phyloP scores from a whole-genome alignment of 768 basidiomycete genomes.

The Tylopilus rubrobrunneus region DNA sequence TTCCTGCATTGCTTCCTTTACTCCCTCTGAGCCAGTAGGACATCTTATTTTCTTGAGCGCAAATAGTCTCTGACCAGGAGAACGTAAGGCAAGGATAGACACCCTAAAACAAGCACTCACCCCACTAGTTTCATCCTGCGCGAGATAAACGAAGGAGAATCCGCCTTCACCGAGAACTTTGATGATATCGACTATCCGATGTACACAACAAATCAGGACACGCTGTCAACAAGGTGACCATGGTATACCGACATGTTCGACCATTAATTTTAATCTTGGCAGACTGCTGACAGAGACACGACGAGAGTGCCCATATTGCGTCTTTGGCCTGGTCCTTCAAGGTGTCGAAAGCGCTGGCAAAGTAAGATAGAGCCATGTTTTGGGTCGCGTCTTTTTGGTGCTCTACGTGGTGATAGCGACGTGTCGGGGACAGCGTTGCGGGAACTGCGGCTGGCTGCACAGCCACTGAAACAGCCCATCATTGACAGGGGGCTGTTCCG shows the following conservation, averaged over 20 bases:
- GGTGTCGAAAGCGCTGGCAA: constrained; percentile 46
- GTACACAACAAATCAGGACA: background rate
- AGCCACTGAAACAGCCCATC: background rate
- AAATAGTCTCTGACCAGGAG: constrained; percentile 65
- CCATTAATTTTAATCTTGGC: constrained; percentile 95
- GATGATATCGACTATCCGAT: constrained; percentile 69
- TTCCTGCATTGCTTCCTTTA: constrained; percentile 86
- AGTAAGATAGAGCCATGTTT: constrained; percentile 30
- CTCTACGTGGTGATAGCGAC: too few relatives aligned
- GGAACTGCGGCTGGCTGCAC: background rate
- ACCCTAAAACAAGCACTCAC: constrained; percentile 39
- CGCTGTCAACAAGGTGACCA: background rate
- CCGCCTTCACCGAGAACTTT: constrained; percentile 96
- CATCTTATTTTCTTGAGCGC: constrained; percentile 97
- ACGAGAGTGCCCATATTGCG: constrained; percentile 75
- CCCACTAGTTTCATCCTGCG: constrained; percentile 81
- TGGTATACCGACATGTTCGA: constrained; percentile 72
- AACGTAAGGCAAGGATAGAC: background rate
- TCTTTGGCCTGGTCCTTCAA: constrained; percentile 77
- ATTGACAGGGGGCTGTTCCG: too few relatives aligned
- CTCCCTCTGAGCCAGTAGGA: constrained; percentile 82
- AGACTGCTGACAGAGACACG: constrained; percentile 75
- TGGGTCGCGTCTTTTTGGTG: background rate
- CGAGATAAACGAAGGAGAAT: constrained; percentile 88
- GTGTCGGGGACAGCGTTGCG: too few relatives aligned